Percentiles rank a stretch among this genome's conserved stretches.
Evolutionary conservation across 352 stramenopile species (phyloP).

Genomic region (Phytopythium boreale): DNA sequence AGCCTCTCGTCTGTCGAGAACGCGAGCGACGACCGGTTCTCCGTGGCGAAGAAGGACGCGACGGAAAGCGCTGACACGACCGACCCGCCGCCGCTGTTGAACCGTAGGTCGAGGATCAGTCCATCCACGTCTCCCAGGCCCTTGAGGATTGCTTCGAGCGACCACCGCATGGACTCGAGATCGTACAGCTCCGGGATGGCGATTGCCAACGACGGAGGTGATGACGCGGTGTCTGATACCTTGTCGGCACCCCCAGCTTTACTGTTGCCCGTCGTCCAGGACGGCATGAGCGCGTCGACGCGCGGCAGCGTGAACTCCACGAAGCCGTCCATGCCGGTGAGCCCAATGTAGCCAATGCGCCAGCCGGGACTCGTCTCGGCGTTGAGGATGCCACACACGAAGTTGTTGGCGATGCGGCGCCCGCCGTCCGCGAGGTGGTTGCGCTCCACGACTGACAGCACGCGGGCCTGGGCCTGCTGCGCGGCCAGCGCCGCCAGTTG

Average conservation of each 20-base stretch:
- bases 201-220: conserved; percentile 14
- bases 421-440: conserved; percentile 58
- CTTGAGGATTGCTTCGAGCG: conserved; percentile 74
- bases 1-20: conserved; percentile 75
- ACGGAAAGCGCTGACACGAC: conserved; percentile 57
- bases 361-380: conserved; percentile 69
- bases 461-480: conserved; percentile 29
- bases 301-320: conserved; percentile 72
- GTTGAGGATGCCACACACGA: conserved; percentile 71
- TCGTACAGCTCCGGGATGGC: conserved; percentile 78
- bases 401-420: conserved; percentile 54
- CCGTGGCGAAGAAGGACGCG: conserved; percentile 68
- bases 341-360: conserved; percentile 73
- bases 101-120: conserved; percentile 73
- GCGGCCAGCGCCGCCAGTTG: conserved; percentile 27
- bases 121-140: conserved; percentile 60
- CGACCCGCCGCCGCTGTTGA: conserved; percentile 72
- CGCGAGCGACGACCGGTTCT: conserved; percentile 35
- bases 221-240: background rate
- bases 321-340: conserved; percentile 76
- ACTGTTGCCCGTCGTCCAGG: conserved; percentile 26
- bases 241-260: background rate
- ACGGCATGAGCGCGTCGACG: conserved; percentile 54
- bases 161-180: conserved; percentile 85
- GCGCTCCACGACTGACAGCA: conserved; percentile 45